Evolutionary conservation across 352 stramenopile genomes (phyloP).

Genomic region (Elongisporangium senticosum): DNA sequence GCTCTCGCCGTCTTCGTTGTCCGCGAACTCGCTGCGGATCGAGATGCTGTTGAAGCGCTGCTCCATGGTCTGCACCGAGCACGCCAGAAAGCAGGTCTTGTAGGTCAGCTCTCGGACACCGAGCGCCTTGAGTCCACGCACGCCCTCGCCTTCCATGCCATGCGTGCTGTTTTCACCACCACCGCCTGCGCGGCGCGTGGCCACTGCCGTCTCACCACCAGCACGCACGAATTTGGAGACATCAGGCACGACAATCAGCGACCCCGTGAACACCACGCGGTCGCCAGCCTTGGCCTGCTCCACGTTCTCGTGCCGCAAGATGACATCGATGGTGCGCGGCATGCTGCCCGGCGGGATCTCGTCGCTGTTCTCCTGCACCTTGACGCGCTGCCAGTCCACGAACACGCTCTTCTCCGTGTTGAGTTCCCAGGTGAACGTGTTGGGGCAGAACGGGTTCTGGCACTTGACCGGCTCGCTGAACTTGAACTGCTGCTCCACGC

Average conservation of each 20-base stretch:
- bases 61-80: constrained; percentile 90
- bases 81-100: constrained; percentile 96
- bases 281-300: constrained; percentile 95
- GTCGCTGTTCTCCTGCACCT: constrained; percentile 98
- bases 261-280: constrained; percentile 93
- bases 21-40: constrained; percentile 70
- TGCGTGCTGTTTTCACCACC: constrained; percentile 66
- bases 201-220: constrained; percentile 64
- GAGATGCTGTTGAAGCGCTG: constrained; percentile 85
- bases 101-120: constrained; percentile 98
- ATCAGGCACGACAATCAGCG: constrained; percentile 95
- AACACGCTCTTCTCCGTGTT: constrained; percentile 92
- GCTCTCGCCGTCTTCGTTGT: constrained; percentile 30
- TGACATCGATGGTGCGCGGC: constrained; percentile 96
- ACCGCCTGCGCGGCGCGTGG: constrained; percentile 28
- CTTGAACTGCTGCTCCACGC: constrained; percentile 97
- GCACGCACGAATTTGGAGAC: constrained; percentile 85
- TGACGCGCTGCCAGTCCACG: constrained; percentile 98
- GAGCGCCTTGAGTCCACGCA: constrained; percentile 92
- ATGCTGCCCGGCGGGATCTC: constrained; percentile 98
- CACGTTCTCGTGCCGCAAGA: constrained; percentile 97
- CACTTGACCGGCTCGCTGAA: constrained; percentile 97
- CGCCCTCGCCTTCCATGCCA: constrained; percentile 86
- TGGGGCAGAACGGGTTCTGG: constrained; percentile 94
- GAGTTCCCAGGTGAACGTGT: constrained; percentile 83